Evolutionary conservation across 73 alveolate genomes (phyloP).

Genomic region (Durusdinium trenchii): DNA sequence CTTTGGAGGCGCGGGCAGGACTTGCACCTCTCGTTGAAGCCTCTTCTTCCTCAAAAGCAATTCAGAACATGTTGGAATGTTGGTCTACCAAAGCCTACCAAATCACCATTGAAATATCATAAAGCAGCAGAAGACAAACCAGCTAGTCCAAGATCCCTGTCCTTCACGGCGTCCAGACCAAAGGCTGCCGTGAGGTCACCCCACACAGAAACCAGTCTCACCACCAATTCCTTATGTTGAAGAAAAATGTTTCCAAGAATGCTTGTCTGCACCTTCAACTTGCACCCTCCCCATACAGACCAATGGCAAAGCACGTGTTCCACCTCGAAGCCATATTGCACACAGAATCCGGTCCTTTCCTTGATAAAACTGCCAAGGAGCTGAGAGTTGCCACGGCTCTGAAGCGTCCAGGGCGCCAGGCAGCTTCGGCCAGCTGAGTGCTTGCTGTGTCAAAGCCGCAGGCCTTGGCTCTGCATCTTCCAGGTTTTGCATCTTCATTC

Average conservation of each 20-base stretch:
- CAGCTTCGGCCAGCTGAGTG: slow-evolving; percentile 41
- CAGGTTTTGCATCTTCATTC: not conserved
- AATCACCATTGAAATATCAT: too few species aligned
- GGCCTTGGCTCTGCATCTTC: not conserved
- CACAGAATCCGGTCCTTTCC: too few species aligned
- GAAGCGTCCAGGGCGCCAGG: slow-evolving; percentile 45
- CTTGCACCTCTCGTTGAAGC: too few species aligned
- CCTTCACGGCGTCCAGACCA: not conserved
- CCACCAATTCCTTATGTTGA: slow-evolving; percentile 48
- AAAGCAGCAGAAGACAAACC: not conserved
- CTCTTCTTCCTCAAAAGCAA: too few species aligned
- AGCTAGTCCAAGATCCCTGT: not conserved
- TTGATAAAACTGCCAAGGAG: slow-evolving; percentile 20
- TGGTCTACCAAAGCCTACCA: too few species aligned
- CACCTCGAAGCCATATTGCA: too few species aligned
- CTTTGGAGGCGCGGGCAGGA: slow-evolving; percentile 11
- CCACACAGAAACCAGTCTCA: slow-evolving; percentile 50
- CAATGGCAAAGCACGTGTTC: too few species aligned
- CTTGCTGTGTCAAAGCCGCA: slow-evolving; percentile 23
- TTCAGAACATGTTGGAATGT: too few species aligned
- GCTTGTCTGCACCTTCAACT: too few species aligned
- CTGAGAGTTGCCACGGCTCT: slow-evolving; percentile 54
- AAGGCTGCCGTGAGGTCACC: slow-evolving; percentile 76
- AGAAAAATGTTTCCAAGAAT: too few species aligned
- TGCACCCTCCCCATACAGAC: too few species aligned